Conservation (phyloP, 1,284 basidiomycete species). For the Abortiporus biennis region DNA sequence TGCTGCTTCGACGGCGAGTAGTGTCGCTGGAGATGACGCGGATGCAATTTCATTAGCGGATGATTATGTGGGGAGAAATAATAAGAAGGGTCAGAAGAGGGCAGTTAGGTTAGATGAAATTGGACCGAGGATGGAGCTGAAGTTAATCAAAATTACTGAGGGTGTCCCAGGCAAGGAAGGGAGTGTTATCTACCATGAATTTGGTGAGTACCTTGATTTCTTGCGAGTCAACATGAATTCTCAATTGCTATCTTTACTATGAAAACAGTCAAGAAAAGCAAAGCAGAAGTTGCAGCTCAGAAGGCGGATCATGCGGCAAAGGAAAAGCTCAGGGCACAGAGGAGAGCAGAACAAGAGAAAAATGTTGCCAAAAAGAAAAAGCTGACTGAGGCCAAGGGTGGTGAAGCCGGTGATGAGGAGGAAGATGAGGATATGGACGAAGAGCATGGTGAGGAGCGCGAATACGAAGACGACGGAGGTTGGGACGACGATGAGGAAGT, state of each 20-base stretch:
- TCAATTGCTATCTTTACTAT: background rate
- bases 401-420: slow-evolving; percentile 35
- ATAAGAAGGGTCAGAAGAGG: slow-evolving; percentile 84
- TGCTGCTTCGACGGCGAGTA: slow-evolving; percentile 67
- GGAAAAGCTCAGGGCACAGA: slow-evolving; percentile 66
- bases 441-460: slow-evolving; percentile 36
- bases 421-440: slow-evolving; percentile 35
- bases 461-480: slow-evolving; percentile 36
- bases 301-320: slow-evolving; percentile 73
- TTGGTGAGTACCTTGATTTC: slow-evolving; percentile 56
- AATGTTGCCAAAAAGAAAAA: slow-evolving; percentile 82
- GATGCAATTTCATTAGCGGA: slow-evolving; percentile 82
- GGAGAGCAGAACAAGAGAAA: slow-evolving; percentile 81
- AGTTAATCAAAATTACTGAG: slow-evolving; percentile 91
- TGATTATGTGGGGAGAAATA: slow-evolving; percentile 93
- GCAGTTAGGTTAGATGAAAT: slow-evolving; percentile 93
- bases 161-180: slow-evolving; percentile 90
- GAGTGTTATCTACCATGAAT: slow-evolving; percentile 86
- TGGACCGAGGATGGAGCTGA: slow-evolving; percentile 92
- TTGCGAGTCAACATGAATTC: background rate
- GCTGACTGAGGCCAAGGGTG: slow-evolving; percentile 29
- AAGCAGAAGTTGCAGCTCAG: slow-evolving; percentile 60
- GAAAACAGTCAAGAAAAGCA: slow-evolving; percentile 73
- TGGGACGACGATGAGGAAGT: slow-evolving; percentile 66
- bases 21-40: slow-evolving; percentile 78